Percentiles rank a stretch among this genome's conserved stretches.
phyloP scores from a whole-genome alignment of 2,329 filamentous ascomycete species.

The Chaetomium strumarium region DNA sequence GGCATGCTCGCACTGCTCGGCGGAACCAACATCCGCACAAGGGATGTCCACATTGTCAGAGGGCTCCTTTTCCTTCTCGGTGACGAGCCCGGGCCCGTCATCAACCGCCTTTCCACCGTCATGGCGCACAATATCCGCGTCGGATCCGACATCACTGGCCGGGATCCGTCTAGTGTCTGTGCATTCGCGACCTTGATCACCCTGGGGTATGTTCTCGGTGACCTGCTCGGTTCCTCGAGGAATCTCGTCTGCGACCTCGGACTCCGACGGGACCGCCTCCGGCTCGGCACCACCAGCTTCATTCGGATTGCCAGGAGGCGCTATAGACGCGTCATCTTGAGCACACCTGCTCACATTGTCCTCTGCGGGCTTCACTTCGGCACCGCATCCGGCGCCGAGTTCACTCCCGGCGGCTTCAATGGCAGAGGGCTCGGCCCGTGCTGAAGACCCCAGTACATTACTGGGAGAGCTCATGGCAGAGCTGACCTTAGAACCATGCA shows the following conservation, averaged over 20 bases:
- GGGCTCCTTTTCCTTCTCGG: not conserved
- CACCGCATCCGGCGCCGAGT: constrained; percentile 10
- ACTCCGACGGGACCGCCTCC: not conserved
- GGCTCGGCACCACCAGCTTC: not conserved
- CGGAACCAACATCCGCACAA: not conserved
- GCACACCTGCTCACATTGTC: not conserved
- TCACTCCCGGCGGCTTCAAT: constrained; percentile 3
- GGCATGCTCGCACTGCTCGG: not conserved
- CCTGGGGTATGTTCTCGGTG: not conserved
- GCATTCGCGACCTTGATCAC: not conserved
- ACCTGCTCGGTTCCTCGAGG: not conserved
- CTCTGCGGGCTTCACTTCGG: constrained; percentile 5
- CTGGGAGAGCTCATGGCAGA: not conserved
- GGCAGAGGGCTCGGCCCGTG: not conserved
- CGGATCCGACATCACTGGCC: not conserved
- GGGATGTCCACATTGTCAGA: not conserved
- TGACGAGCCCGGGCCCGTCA: not conserved
- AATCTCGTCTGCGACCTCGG: not conserved
- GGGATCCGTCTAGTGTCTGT: not conserved
- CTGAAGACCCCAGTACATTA: not conserved
- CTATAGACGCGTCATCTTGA: not conserved
- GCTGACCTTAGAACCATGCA: not conserved
- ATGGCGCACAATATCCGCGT: not conserved
- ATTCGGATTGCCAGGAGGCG: not conserved
- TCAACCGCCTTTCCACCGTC: not conserved